These are phyloP conservation scores for Colletotrichum truncatum DNA, from an alignment of 2,329 filamentous ascomycete genomes.

Conservation along the genomic window DNA sequence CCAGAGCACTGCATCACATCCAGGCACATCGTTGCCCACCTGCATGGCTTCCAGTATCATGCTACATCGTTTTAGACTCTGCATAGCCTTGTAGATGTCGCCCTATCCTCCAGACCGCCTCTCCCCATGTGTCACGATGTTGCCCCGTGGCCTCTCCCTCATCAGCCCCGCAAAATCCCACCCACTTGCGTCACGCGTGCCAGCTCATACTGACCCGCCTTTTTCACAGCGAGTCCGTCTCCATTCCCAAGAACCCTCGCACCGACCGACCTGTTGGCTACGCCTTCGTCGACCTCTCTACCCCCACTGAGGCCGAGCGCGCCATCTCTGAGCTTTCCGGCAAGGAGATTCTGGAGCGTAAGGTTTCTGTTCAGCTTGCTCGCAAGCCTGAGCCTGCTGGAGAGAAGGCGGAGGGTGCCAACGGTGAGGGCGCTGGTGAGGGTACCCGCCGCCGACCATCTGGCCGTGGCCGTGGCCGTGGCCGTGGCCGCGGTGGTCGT, in stretches of 20 bases:
- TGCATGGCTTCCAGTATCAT: not conserved
- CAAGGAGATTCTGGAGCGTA: slow-evolving; percentile 97
- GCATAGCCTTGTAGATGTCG: not conserved
- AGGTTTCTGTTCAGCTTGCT: slow-evolving; percentile 98
- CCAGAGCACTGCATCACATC: not conserved
- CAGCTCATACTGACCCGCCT: slow-evolving; percentile 30
- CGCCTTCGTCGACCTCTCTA: slow-evolving; percentile 97
- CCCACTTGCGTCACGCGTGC: slow-evolving; percentile 28
- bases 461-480: slow-evolving; percentile 74
- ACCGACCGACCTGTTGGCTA: slow-evolving; percentile 98
- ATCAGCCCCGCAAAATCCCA: slow-evolving; percentile 25
- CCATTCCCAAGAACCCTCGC: slow-evolving; percentile 99
- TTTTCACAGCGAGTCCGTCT: slow-evolving; percentile 86
- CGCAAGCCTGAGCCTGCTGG: slow-evolving; percentile 92
- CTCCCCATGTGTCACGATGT: slow-evolving; percentile 9
- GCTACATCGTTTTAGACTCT: not conserved
- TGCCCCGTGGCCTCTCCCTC: slow-evolving; percentile 27
- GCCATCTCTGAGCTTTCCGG: slow-evolving; percentile 96
- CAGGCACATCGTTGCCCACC: not conserved
- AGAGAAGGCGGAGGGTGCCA: slow-evolving; percentile 78
- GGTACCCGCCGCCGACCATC: slow-evolving; percentile 70
- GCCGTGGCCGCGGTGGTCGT: slow-evolving; percentile 75
- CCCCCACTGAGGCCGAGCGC: slow-evolving; percentile 91
- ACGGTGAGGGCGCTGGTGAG: slow-evolving; percentile 79
- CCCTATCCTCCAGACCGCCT: slow-evolving; percentile 17